Conservation (phyloP, 179 eudicot species). For the Beta corolliflora region DNA sequence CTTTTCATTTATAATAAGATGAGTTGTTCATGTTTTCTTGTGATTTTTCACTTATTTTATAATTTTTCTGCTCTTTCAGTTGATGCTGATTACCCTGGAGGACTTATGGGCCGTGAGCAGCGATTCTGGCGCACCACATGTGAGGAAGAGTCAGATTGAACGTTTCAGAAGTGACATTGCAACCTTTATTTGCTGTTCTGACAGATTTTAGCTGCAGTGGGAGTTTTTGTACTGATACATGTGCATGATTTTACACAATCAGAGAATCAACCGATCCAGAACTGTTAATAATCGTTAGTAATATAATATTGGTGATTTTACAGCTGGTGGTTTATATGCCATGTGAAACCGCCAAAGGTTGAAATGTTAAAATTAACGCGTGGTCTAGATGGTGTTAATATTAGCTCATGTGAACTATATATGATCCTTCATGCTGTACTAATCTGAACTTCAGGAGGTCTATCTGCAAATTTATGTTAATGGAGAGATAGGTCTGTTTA, state of each 20-base stretch:
- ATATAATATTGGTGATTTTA: background rate
- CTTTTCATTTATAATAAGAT: background rate
- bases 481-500: background rate
- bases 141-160: background rate
- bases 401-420: too few species aligned
- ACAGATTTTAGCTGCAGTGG: background rate
- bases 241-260: background rate
- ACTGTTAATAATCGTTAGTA: background rate
- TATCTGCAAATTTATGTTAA: background rate
- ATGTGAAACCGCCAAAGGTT: background rate
- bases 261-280: background rate
- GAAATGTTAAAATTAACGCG: too few species aligned
- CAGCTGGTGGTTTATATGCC: background rate
- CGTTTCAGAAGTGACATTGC: background rate
- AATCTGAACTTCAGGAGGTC: too few species aligned
- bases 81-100: background rate
- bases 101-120: background rate
- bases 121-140: background rate
- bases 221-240: background rate
- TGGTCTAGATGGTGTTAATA: too few species aligned
- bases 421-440: too few species aligned
- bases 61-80: conserved; percentile 4
- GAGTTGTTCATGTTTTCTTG: background rate
- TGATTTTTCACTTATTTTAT: background rate
- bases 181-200: background rate